Evolutionary conservation across 225 moss, liverwort and hornwort genomes (phyloP), one percentile per base, ranked within the genome.

Genomic region (Polytrichum commune): DNA sequence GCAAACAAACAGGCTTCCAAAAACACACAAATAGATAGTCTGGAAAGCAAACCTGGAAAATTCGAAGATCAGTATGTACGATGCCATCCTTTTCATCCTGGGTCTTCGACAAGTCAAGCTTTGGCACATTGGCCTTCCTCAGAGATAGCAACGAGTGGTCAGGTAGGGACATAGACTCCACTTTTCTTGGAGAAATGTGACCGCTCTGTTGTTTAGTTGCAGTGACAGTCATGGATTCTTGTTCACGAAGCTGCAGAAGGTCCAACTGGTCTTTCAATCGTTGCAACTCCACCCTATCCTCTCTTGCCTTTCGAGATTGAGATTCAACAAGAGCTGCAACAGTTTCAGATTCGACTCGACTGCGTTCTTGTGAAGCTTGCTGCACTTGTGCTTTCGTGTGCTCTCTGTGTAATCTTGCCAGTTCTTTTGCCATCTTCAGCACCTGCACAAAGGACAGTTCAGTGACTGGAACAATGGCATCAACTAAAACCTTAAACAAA

Each of bases 371-470:
- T 3, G 60, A 53, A 5, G 72, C 70, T 46, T 77, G 74, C 26
- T 69, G 76, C 30, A 73, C 72, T 20, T 83, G 76, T 56, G 58
- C 77, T 29, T 78, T 80, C 1, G 55, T 61, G 23, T 69, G 79
- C 55, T 72, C 46, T 33, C 75, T 78, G 38, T 86, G 83, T 35
- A 83, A 71, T 69, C 76, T 83, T 1, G 81, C 86, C 65, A 89
- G 64, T 65, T 89, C 89, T 65, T 89, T 89, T 29, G 83, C 89
- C 85, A 89, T 79, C 73, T 83, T 89, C 72, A 86, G 72, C 32
- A 89, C 81, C 89, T 89, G 78, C 7, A 72, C 32, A 30, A 19
- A 7, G 13, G 26, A 53, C 24, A 10, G 24, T 23, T 24, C 23
- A 22, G 19, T 10, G 18, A 72, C 16, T 18, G 25, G 54, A 54